Percentiles rank a stretch among this genome's conserved stretches.
Conservation (phyloP, 2,329 filamentous ascomycete genomes). For the Fusarium abutilonis region DNA sequence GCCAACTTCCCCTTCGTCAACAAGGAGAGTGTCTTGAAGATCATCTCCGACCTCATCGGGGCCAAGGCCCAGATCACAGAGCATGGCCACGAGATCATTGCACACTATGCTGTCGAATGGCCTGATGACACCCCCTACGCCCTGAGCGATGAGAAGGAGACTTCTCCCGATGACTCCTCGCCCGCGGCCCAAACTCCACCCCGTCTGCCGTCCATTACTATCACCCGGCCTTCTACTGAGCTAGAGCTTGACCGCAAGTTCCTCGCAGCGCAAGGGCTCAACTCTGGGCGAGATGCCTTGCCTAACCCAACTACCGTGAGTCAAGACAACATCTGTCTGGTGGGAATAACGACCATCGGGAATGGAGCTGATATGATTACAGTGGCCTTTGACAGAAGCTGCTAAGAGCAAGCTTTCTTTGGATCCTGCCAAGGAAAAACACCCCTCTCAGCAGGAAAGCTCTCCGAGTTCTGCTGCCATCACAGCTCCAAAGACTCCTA, state of each 20-base stretch:
- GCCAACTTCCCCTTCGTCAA: conserved; percentile 34
- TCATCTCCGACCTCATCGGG: conserved; percentile 50
- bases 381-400: conserved; percentile 1
- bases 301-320: conserved; percentile 1
- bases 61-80: conserved; percentile 54
- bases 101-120: conserved; percentile 67
- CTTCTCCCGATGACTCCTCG: background rate
- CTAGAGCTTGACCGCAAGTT: background rate
- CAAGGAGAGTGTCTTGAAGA: conserved; percentile 47
- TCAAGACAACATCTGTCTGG: background rate
- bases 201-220: background rate
- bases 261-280: background rate
- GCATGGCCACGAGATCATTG: conserved; percentile 43
- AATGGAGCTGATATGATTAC: background rate
- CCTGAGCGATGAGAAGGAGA: background rate
- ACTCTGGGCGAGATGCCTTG: background rate
- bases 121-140: conserved; percentile 46
- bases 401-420: background rate
- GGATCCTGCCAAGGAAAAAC: background rate
- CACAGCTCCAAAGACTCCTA: background rate
- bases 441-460: conserved; percentile 2
- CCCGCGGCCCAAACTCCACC: background rate
- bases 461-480: background rate
- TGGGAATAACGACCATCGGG: no score
- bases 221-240: background rate